Evolutionary conservation across 2,329 filamentous ascomycete species (phyloP).

Genomic region (Aspergillus brasiliensis): DNA sequence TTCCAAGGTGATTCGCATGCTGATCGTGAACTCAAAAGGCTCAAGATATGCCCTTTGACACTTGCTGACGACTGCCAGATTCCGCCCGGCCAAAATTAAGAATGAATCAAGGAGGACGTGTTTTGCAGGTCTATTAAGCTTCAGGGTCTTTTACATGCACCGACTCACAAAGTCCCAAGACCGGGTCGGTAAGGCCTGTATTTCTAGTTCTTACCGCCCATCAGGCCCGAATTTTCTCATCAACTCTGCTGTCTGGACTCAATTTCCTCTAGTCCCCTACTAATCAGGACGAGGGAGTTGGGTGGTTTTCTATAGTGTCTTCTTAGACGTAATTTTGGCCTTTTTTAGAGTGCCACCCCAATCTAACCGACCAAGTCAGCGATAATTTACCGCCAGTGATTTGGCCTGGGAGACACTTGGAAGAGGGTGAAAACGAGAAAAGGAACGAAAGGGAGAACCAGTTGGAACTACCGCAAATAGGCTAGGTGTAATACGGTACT

Average conservation of each 20-base stretch:
- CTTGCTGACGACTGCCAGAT: neutral
- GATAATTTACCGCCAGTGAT: conserved; percentile 6
- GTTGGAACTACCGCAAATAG: conserved; percentile 6
- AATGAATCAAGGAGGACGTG: conserved; percentile 10
- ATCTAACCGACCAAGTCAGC: conserved; percentile 3
- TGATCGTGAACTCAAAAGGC: conserved; percentile 9
- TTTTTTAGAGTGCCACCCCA: neutral
- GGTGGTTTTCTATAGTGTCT: neutral
- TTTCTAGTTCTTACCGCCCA: neutral
- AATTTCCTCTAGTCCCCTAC: neutral
- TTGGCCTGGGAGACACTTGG: conserved; percentile 1
- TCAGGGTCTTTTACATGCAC: conserved; percentile 11
- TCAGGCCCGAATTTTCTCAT: neutral
- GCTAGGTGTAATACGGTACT: conserved; percentile 9
- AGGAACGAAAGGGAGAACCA: neutral
- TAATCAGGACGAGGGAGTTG: neutral
- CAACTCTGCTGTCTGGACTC: neutral
- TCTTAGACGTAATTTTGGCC: neutral
- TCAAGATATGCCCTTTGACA: neutral
- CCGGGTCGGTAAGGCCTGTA: neutral
- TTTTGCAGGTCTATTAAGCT: conserved; percentile 15
- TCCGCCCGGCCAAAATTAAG: neutral
- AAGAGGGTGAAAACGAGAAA: neutral
- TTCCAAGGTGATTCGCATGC: conserved; percentile 3
- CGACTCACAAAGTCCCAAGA: neutral